These are phyloP conservation scores for Penicillium concentricum DNA, from an alignment of 2,329 filamentous ascomycete species.

Conservation along the genomic window DNA sequence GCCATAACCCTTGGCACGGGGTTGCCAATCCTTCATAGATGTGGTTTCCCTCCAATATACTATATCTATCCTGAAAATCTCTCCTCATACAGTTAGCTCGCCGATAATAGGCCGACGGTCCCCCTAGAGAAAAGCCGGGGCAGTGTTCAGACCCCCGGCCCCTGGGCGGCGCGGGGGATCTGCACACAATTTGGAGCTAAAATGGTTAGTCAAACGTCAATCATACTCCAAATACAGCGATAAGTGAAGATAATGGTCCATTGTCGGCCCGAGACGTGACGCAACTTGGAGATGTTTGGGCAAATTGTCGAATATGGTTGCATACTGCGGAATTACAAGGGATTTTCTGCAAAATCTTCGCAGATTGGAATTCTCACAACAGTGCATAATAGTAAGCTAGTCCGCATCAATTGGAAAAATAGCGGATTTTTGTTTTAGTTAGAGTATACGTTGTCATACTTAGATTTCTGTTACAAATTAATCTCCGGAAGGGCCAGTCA, in stretches of 20 bases:
- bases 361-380: no score
- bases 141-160: background rate
- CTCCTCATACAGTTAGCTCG: background rate
- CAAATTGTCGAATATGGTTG: background rate
- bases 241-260: background rate
- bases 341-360: no score
- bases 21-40: background rate
- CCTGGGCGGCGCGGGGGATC: background rate
- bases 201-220: background rate
- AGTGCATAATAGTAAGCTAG: no score
- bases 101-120: background rate
- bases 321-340: background rate
- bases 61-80: background rate
- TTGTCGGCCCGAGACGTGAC: background rate
- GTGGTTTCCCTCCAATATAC: background rate
- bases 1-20: background rate
- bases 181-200: background rate
- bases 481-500: background rate
- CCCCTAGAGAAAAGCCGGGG: background rate
- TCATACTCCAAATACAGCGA: background rate
- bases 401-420: no score
- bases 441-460: no score
- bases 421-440: no score
- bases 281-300: background rate
- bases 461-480: background rate